Conservation (phyloP, 2,329 filamentous ascomycete genomes). For the Didymellaceae sp. region DNA sequence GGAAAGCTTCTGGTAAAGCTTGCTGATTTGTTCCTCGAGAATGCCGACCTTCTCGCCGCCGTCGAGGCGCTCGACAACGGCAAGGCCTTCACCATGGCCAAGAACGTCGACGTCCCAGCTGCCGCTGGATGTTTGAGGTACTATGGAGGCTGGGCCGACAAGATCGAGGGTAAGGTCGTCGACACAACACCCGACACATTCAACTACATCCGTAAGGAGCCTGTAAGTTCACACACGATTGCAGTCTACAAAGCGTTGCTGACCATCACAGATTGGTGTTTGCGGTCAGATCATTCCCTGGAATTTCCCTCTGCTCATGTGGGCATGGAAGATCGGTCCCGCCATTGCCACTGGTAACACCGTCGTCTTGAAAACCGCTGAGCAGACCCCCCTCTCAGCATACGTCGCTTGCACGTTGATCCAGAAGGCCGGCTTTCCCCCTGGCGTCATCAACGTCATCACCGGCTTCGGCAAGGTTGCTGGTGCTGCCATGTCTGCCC, state of each 20-base stretch:
- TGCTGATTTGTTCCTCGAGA: slow-evolving; percentile 80
- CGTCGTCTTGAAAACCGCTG: slow-evolving; percentile 75
- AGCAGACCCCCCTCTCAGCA: slow-evolving; percentile 76
- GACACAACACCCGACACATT: slow-evolving; percentile 80
- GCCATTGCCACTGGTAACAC: slow-evolving; percentile 76
- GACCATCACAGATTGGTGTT: slow-evolving; percentile 66
- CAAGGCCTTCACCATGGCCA: slow-evolving; percentile 79
- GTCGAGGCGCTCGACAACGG: slow-evolving; percentile 90
- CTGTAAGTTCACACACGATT: slow-evolving; percentile 54
- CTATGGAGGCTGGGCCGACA: slow-evolving; percentile 91
- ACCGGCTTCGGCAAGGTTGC: slow-evolving; percentile 80
- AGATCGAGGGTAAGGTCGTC: slow-evolving; percentile 86
- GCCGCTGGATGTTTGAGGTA: slow-evolving; percentile 78
- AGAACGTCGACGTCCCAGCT: slow-evolving; percentile 70
- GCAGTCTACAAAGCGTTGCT: slow-evolving; percentile 12
- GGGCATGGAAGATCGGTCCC: slow-evolving; percentile 81
- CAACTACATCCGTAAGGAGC: slow-evolving; percentile 83
- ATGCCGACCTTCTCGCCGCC: slow-evolving; percentile 75
- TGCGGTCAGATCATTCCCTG: slow-evolving; percentile 89
- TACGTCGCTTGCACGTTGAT: slow-evolving; percentile 69
- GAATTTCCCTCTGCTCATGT: slow-evolving; percentile 87
- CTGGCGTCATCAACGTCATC: slow-evolving; percentile 77
- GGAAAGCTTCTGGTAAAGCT: slow-evolving; percentile 75
- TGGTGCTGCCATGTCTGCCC: slow-evolving; percentile 75
- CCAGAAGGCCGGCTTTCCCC: slow-evolving; percentile 79